Percentiles rank a stretch among this genome's conserved stretches.
These are phyloP conservation scores for Nyctanthes arbortristis DNA, from an alignment of 257 asterid genomes.

Conservation along the genomic window DNA sequence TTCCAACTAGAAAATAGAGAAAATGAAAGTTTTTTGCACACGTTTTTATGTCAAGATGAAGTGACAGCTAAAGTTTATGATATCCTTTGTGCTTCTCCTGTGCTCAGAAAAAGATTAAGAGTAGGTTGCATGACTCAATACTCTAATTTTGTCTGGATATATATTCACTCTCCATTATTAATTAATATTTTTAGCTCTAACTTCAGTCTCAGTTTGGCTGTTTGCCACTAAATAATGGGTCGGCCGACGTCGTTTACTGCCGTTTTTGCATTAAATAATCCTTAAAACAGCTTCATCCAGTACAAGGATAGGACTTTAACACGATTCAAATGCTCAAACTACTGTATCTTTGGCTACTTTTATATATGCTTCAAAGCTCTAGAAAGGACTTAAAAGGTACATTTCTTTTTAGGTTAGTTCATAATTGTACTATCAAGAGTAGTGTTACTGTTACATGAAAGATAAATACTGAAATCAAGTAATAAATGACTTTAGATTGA, in stretches of 20 bases:
- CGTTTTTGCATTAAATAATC: conserved; percentile 11
- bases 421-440: not conserved
- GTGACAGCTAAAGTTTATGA: not conserved
- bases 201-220: conserved; percentile 24
- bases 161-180: conserved; percentile 27
- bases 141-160: conserved; percentile 23
- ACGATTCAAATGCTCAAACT: conserved; percentile 4
- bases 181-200: conserved; percentile 18
- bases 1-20: not conserved
- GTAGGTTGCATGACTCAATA: conserved; percentile 38
- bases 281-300: conserved; percentile 21
- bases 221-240: conserved; percentile 28
- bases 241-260: conserved; percentile 13
- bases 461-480: not conserved
- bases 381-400: conserved; percentile 27
- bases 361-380: conserved; percentile 31
- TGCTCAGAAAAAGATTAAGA: conserved; percentile 19
- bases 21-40: not conserved
- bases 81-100: conserved; percentile 18
- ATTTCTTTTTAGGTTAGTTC: not conserved
- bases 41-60: not conserved
- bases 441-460: too few relatives aligned
- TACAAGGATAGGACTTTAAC: conserved; percentile 7
- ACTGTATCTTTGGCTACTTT: not conserved
- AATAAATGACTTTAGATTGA: not conserved